Evolutionary conservation across 495 filamentous ascomycete genomes (phyloP).

Genomic region (Aspergillus heteromorphus): DNA sequence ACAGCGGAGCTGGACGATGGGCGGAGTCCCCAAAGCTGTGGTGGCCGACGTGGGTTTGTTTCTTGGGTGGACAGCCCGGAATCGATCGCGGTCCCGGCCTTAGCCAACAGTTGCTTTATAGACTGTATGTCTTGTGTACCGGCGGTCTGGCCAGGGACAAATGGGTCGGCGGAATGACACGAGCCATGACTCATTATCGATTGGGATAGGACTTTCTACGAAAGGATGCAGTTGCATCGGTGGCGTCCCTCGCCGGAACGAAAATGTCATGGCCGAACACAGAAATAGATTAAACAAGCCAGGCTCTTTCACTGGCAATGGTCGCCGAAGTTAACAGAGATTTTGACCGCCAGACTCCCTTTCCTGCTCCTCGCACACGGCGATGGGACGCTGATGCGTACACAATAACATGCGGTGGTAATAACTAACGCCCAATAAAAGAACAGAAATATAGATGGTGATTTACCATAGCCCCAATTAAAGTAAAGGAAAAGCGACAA

Average conservation of each 20-base stretch:
- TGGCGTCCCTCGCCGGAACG: background rate
- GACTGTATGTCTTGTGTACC: background rate
- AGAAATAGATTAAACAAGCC: constrained; percentile 1
- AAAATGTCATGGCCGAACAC: background rate
- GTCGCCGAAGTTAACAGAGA: background rate
- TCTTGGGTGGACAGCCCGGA: constrained; percentile 50
- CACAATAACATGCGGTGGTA: constrained; percentile 1
- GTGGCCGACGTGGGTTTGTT: constrained; percentile 70
- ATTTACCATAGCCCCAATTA: background rate
- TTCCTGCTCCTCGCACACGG: constrained; percentile 7
- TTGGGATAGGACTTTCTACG: no score
- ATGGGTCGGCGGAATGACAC: no score
- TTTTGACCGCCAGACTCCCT: constrained; percentile 16
- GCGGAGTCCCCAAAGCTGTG: constrained; percentile 58
- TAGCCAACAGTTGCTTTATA: background rate
- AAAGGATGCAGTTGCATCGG: no score
- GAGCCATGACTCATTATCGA: no score
- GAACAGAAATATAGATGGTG: constrained; percentile 1
- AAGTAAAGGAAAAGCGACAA: background rate
- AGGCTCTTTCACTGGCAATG: background rate
- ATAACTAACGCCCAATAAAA: constrained; percentile 6
- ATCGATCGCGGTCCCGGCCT: constrained; percentile 15
- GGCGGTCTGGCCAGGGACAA: no score
- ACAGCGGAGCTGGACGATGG: constrained; percentile 50
- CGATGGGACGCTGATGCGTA: constrained; percentile 16